A percentile compares a stretch with the other conserved stretches of the same genome.
Evolutionary conservation across 768 basidiomycete genomes (phyloP).

Genomic region (Trametes cinnabarina): DNA sequence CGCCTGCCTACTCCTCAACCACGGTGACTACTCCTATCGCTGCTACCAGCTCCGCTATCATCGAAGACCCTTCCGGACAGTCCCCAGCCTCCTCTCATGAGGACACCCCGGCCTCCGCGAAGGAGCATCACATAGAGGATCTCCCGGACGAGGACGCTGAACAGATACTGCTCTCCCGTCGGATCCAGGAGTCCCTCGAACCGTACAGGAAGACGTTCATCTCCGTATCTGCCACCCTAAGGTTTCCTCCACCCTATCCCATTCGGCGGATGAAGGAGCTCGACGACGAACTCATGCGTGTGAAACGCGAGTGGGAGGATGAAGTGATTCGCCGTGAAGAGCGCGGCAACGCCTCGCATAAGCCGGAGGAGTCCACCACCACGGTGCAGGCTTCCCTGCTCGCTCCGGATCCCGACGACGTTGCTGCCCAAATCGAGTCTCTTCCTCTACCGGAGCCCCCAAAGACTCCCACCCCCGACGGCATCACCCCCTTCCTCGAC

Average conservation of each 20-base stretch:
- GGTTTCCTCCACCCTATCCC: conserved; percentile 90
- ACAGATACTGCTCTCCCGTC: conserved; percentile 62
- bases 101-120: neutral
- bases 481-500: conserved; percentile 26
- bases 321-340: conserved; percentile 80
- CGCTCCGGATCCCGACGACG: conserved; percentile 39
- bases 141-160: conserved; percentile 73
- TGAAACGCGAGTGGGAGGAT: conserved; percentile 83
- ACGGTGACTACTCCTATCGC: conserved; percentile 13
- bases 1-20: conserved; percentile 33
- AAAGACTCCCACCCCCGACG: conserved; percentile 39
- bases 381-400: conserved; percentile 25
- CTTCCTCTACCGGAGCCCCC: conserved; percentile 37
- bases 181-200: conserved; percentile 79
- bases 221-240: conserved; percentile 88
- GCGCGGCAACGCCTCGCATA: conserved; percentile 42
- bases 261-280: conserved; percentile 85
- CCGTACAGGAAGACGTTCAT: conserved; percentile 86
- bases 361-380: conserved; percentile 41
- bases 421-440: conserved; percentile 68
- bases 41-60: conserved; percentile 6
- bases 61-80: conserved; percentile 3
- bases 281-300: conserved; percentile 69
- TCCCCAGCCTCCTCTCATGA: conserved; percentile 36
- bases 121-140: conserved; percentile 29